Base-by-base conservation (phyloP, 352 stramenopile genomes). In the Globisporangium lucens region DNA sequence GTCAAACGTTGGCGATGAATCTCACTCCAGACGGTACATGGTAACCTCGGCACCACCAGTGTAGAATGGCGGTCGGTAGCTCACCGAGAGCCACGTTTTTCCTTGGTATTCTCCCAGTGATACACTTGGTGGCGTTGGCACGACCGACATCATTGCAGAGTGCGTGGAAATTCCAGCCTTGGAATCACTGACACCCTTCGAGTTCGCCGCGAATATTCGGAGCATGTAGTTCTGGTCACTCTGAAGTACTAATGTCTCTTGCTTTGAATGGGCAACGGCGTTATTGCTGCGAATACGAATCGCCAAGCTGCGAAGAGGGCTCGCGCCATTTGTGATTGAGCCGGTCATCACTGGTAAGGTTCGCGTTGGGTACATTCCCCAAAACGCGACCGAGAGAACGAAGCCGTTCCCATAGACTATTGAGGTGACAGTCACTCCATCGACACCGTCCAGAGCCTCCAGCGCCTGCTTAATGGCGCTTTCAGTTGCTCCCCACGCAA, bases 1-100 rank as follows among this genome's bases (percentile, higher is more conserved):
- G 51, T 94, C 81, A 63, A 98, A 98, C 2, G 70, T 79, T 4
- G 78, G 70, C 0, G 83, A 90, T 0, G 87, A 93, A 62, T 98
- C 94, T 76, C 93, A 97, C 74, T 99, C 93, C 15, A 99, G 80
- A 46, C 87, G 80, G 63, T 98, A 98, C 76, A 96, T 95, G 3
- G 88, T 97, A 51, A 99, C 85, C 10, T 74, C 66, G 0, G 90
- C 80, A 4, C 95, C 96, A 24, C 96, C 96, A 46, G 95, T 83
- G 75, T 97, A 97, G 13, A 82, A 71, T 0, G 93, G 91, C 3
- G 87, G 73, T 2, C 80, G 83, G 56, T 97, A 98, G 55, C 91
- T 73, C 15, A 98, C 75, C 0, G 79, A 90, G 9, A 98, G 67
- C 75, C 78, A 94, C 2, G 83, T 89, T 17, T 72, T 49, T 4